Evolutionary conservation across 441 rosid genomes (phyloP).

Genomic region (Melastoma candidum): DNA sequence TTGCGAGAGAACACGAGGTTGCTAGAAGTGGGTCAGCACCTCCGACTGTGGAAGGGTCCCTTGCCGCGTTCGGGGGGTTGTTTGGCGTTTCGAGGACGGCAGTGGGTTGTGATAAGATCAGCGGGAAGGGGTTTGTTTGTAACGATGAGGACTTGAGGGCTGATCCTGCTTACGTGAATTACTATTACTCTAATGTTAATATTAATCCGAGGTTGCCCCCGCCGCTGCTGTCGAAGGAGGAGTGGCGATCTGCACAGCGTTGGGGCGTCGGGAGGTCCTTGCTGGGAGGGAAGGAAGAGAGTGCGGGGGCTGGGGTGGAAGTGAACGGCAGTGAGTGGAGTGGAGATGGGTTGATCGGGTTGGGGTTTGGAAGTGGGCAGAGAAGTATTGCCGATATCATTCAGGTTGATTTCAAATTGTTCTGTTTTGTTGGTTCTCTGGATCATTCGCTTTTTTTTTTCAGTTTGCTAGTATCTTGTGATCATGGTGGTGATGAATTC

Average conservation of each 20-base stretch:
- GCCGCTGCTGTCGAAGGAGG: slow-evolving; percentile 56
- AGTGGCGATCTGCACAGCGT: slow-evolving; percentile 56
- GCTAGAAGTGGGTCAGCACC: slow-evolving; percentile 74
- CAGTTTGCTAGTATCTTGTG: background rate
- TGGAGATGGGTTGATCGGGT: slow-evolving; percentile 60
- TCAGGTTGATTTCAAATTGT: slow-evolving; percentile 41
- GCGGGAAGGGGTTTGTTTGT: slow-evolving; percentile 24
- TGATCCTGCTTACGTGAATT: slow-evolving; percentile 53
- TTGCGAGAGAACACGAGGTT: slow-evolving; percentile 44
- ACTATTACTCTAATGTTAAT: slow-evolving; percentile 53
- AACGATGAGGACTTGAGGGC: slow-evolving; percentile 50
- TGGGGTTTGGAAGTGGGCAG: slow-evolving; percentile 51
- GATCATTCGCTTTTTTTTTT: slow-evolving; percentile 2
- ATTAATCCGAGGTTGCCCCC: slow-evolving; percentile 70
- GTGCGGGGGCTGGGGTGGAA: slow-evolving; percentile 28
- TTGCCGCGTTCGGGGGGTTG: slow-evolving; percentile 49
- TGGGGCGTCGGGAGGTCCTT: background rate
- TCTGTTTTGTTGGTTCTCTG: slow-evolving; percentile 4
- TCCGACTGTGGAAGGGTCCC: slow-evolving; percentile 65
- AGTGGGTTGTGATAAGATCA: slow-evolving; percentile 13
- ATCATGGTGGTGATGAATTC: background rate
- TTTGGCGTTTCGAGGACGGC: slow-evolving; percentile 23
- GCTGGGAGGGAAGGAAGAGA: slow-evolving; percentile 28
- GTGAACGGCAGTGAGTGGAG: slow-evolving; percentile 39
- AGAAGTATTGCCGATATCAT: slow-evolving; percentile 56